A percentile compares a stretch with the other conserved stretches of the same genome.
Evolutionary conservation across 768 basidiomycete genomes (phyloP).

Genomic region (Auriscalpium microsporum): DNA sequence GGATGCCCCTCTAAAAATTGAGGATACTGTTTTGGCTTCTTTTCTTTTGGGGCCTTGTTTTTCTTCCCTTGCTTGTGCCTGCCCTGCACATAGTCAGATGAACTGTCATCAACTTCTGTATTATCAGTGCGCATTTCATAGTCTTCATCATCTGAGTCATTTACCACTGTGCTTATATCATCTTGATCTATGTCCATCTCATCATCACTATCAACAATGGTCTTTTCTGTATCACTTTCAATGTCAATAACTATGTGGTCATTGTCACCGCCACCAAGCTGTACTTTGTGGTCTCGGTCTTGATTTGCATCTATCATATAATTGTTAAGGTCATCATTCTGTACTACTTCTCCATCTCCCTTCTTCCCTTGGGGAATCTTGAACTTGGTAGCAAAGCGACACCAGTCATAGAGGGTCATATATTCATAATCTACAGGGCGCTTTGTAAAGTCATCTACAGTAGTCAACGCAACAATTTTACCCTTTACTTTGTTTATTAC

Average conservation of each 20-base stretch:
- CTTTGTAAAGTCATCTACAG: conserved; percentile 27
- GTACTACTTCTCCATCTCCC: too few species aligned
- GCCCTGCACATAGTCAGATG: background rate
- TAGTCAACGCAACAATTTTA: conserved; percentile 17
- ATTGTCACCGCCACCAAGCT: too few species aligned
- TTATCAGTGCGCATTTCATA: background rate
- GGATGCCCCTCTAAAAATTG: conserved; percentile 16
- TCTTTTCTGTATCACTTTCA: too few species aligned
- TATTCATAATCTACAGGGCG: conserved; percentile 13
- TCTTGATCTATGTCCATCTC: background rate
- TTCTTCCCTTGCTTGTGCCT: too few species aligned
- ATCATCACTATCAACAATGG: too few species aligned
- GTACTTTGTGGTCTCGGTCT: background rate
- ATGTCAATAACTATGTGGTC: too few species aligned
- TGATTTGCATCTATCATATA: background rate
- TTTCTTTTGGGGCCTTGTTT: background rate
- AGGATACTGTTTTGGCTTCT: conserved; percentile 1
- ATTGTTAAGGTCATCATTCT: background rate
- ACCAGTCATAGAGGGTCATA: conserved; percentile 24
- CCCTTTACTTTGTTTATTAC: conserved; percentile 8
- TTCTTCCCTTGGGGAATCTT: background rate
- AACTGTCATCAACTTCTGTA: background rate
- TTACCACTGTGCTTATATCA: background rate
- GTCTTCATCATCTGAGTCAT: background rate
- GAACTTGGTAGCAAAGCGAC: background rate